These are phyloP conservation scores for Scenedesmus sp. DNA, from an alignment of 163 green algal species.

Conservation along the genomic window DNA sequence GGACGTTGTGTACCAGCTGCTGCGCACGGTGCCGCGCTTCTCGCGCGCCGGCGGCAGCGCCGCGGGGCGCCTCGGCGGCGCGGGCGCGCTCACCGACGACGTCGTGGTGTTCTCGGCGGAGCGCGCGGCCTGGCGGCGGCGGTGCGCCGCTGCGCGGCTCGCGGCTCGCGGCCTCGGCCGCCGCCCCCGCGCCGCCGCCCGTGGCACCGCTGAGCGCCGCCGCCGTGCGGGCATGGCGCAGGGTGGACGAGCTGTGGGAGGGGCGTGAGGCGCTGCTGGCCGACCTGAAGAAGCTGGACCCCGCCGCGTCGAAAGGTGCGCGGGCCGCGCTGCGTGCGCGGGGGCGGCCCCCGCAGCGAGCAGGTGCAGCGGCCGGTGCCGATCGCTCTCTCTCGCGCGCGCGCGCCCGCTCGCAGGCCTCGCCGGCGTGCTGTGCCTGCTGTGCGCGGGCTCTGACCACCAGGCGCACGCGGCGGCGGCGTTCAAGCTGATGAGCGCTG, in stretches of 20 bases:
- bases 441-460: slow-evolving; percentile 42
- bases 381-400: not conserved
- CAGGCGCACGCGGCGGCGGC: not conserved
- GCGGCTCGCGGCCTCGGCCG: too few relatives aligned
- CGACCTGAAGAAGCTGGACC: slow-evolving; percentile 14
- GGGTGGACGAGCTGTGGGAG: slow-evolving; percentile 23
- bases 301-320: slow-evolving; percentile 27
- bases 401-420: slow-evolving; percentile 43
- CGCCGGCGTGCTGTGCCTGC: slow-evolving; percentile 42
- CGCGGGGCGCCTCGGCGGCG: not conserved
- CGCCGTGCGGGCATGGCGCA: too few relatives aligned
- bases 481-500: slow-evolving; percentile 6
- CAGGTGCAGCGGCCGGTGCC: not conserved
- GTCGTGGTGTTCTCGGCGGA: not conserved
- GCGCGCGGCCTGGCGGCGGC: slow-evolving; percentile 7
- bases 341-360: not conserved
- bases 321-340: too few relatives aligned
- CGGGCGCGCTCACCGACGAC: slow-evolving; percentile 21
- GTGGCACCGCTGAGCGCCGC: too few relatives aligned
- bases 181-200: too few relatives aligned
- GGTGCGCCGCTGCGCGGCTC: not conserved
- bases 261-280: slow-evolving; percentile 11
- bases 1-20: slow-evolving; percentile 50
- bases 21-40: slow-evolving; percentile 50
- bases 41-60: slow-evolving; percentile 2